Base-by-base conservation (phyloP, 148 eudicot species). In the Vaccinium vitisidaea region DNA sequence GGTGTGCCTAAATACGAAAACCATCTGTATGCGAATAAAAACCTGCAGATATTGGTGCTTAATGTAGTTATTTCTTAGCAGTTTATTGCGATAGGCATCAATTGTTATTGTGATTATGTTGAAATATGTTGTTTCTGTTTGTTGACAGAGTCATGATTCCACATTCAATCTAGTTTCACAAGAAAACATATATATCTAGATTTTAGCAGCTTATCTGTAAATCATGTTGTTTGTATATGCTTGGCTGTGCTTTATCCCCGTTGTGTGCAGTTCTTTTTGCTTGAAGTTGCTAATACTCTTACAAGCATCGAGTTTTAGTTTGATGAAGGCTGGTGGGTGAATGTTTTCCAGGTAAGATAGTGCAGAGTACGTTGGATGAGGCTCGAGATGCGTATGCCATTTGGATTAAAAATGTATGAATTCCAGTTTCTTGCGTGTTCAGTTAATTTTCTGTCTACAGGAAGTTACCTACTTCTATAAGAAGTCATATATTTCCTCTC, bases 351-450 rank as follows among this genome's bases (percentile, higher is more conserved):
- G 99, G 99, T 82, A 96, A 93, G 86, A 96, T 96, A 86, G 98
- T 94, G 88, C 95, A 94, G 87, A 88, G 92, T 83, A 94, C 99
- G 32, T 63, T 94, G 78, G 99, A 96, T 25, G 99, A 96, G 88
- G 90, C 93, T 84, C 95, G 97, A 63, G 99, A 93, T 86, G 93
- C 93, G 87, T 92, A 85, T 82, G 90, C 89, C 14, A 86, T 85
- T 80, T 96, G 98, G 98, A 94, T 96, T 81, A 83, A 93, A 84
- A 92, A 88, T 70, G 99, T 96, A 93, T 67, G 30, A 49, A 25
- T 65, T 82, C 80, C 61, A 43, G 76, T 70, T 88, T 84, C 80
- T 21, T 81, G 23, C 52, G 83, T 75, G 53, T 48, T 75, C 30
- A 43, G 83, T 27, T 58, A 53, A 81, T 54, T 89, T 86, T 56